phyloP scores from a whole-genome alignment of 169 alveolate species.

The Eimeria falciformis region DNA sequence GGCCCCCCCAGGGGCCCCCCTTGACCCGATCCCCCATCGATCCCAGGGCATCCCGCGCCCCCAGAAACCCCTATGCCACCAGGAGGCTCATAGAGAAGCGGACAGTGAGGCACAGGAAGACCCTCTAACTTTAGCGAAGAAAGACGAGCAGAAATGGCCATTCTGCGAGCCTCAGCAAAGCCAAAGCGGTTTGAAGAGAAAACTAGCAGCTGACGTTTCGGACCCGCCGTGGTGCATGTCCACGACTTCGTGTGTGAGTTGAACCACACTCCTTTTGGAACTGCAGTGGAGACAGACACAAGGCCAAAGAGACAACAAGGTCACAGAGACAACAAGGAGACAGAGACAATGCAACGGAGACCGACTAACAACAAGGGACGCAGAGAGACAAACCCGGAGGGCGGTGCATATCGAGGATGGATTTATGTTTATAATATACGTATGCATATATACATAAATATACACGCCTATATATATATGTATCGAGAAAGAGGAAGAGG shows the following conservation, averaged over 20 bases:
- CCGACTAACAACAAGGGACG: too few species aligned
- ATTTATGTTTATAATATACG: too few species aligned
- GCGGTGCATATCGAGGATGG: too few species aligned
- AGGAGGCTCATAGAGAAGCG: conserved; percentile 38
- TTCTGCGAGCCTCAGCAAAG: conserved; percentile 57
- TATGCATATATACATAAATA: too few species aligned
- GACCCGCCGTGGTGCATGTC: conserved; percentile 76
- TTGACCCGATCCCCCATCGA: not conserved
- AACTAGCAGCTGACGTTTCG: conserved; percentile 70
- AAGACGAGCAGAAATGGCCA: conserved; percentile 70
- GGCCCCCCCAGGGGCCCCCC: not conserved
- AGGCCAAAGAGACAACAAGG: not conserved
- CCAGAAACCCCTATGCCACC: conserved; percentile 18
- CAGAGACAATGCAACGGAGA: too few species aligned
- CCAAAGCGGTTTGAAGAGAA: conserved; percentile 75
- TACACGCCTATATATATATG: too few species aligned
- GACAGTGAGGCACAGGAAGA: conserved; percentile 46
- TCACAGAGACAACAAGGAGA: too few species aligned
- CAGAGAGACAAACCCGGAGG: too few species aligned
- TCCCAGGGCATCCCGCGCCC: not conserved
- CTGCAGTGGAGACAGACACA: not conserved
- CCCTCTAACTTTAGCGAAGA: conserved; percentile 54
- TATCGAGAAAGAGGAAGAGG: too few species aligned
- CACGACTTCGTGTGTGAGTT: conserved; percentile 78
- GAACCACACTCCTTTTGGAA: conserved; percentile 74